A percentile compares a stretch with the other conserved stretches of the same genome.
Evolutionary conservation across 768 basidiomycete species (phyloP).

Genomic region (Boletus coccyginus): DNA sequence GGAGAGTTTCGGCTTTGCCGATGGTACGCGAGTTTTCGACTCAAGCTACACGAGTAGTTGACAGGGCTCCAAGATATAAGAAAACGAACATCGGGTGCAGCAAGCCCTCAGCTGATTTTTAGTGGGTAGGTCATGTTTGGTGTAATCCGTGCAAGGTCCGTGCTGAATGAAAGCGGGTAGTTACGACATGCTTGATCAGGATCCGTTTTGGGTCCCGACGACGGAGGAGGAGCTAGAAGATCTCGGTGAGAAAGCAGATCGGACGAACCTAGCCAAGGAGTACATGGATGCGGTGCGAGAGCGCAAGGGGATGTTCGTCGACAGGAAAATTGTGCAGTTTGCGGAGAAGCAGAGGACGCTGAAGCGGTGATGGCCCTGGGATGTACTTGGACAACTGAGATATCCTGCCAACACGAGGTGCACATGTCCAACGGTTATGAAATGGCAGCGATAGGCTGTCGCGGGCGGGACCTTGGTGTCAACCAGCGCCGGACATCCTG

Average conservation of each 20-base stretch:
- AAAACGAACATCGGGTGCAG: conserved; percentile 93
- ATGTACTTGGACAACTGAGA: neutral
- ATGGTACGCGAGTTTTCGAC: conserved; percentile 53
- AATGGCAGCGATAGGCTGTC: conserved; percentile 4
- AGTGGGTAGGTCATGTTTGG: conserved; percentile 61
- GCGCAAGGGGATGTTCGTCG: conserved; percentile 94
- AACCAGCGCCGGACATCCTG: too few relatives aligned
- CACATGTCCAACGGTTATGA: conserved; percentile 7
- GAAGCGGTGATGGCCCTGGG: conserved; percentile 43
- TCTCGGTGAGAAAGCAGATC: conserved; percentile 93
- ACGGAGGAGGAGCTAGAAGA: conserved; percentile 97
- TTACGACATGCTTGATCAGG: conserved; percentile 89
- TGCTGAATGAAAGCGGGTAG: conserved; percentile 38
- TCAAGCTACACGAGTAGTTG: neutral
- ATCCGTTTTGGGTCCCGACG: conserved; percentile 98
- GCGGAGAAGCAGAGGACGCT: conserved; percentile 97
- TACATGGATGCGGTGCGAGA: conserved; percentile 92
- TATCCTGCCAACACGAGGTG: neutral
- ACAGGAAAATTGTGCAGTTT: conserved; percentile 90
- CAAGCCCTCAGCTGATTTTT: conserved; percentile 96
- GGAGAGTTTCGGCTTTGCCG: conserved; percentile 96
- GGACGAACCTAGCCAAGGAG: conserved; percentile 86
- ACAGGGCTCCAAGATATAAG: conserved; percentile 70
- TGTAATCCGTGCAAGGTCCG: neutral
- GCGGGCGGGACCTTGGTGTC: neutral